A percentile compares a stretch with the other conserved stretches of the same genome.
These are phyloP conservation scores for Diaporthe nobilis DNA, from an alignment of 2,329 filamentous ascomycete species.

Conservation along the genomic window DNA sequence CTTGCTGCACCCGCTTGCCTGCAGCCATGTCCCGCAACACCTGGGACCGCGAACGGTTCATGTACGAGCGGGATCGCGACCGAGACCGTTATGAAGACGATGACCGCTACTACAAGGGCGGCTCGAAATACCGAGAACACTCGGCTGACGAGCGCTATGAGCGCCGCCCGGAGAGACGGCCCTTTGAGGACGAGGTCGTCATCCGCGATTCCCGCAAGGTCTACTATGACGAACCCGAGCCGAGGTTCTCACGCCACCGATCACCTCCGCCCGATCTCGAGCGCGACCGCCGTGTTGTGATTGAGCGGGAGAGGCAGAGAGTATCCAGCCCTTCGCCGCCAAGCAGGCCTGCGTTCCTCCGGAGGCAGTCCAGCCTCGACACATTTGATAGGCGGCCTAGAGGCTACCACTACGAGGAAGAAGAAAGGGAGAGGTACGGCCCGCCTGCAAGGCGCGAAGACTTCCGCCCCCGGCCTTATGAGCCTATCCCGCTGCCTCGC, in stretches of 20 bases:
- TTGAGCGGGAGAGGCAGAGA: slow-evolving; percentile 70
- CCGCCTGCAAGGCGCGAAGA: slow-evolving; percentile 67
- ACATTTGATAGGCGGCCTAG: slow-evolving; percentile 85
- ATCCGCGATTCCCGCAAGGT: slow-evolving; percentile 63
- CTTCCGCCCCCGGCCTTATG: slow-evolving; percentile 62
- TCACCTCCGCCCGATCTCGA: slow-evolving; percentile 61
- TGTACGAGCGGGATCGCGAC: slow-evolving; percentile 59
- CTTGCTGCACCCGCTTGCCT: slow-evolving; percentile 12
- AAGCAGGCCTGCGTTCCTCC: slow-evolving; percentile 76
- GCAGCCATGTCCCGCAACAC: slow-evolving; percentile 41
- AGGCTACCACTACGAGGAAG: slow-evolving; percentile 64
- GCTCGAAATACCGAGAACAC: slow-evolving; percentile 58
- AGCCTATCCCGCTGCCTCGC: slow-evolving; percentile 79
- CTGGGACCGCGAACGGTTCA: slow-evolving; percentile 71
- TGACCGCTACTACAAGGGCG: slow-evolving; percentile 63
- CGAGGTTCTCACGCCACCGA: slow-evolving; percentile 44
- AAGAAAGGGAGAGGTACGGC: slow-evolving; percentile 67
- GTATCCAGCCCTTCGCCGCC: slow-evolving; percentile 63
- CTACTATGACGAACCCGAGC: slow-evolving; percentile 60
- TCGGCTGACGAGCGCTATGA: slow-evolving; percentile 66
- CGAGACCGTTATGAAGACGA: slow-evolving; percentile 68
- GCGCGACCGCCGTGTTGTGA: slow-evolving; percentile 68
- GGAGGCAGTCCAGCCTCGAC: slow-evolving; percentile 90
- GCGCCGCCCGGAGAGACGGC: slow-evolving; percentile 56
- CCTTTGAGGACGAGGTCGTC: slow-evolving; percentile 62